Conservation (phyloP, 805 yeast species). For the Torulaspora delbrueckii region DNA sequence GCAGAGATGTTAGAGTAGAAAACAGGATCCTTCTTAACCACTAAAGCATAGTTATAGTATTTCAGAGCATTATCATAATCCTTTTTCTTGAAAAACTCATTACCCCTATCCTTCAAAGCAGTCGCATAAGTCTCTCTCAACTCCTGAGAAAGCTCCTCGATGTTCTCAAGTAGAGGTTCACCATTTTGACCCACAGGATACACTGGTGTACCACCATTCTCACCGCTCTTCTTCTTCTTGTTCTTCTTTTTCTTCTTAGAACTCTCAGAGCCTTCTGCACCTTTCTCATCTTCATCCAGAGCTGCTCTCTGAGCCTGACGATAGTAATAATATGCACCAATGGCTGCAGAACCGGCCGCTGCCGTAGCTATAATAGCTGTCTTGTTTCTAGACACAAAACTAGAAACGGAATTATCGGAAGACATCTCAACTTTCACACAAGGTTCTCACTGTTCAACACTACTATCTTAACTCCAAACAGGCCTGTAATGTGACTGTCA, state of each 20-base stretch:
- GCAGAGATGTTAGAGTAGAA: slow-evolving; percentile 96
- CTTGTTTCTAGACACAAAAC: slow-evolving; percentile 43
- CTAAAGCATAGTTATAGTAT: slow-evolving; percentile 73
- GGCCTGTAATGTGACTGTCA: background rate
- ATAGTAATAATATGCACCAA: slow-evolving; percentile 54
- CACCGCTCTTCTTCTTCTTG: slow-evolving; percentile 32
- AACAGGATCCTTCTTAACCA: slow-evolving; percentile 74
- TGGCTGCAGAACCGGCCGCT: slow-evolving; percentile 59
- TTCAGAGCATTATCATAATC: slow-evolving; percentile 71
- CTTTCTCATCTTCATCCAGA: slow-evolving; percentile 6
- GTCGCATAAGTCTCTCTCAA: slow-evolving; percentile 62
- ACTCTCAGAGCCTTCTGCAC: slow-evolving; percentile 12
- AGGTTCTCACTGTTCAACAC: background rate
- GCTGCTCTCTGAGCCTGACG: slow-evolving; percentile 32
- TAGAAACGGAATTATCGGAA: slow-evolving; percentile 26
- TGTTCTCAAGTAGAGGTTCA: slow-evolving; percentile 49
- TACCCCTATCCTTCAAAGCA: slow-evolving; percentile 86
- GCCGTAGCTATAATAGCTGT: slow-evolving; percentile 60
- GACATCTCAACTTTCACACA: slow-evolving; percentile 12
- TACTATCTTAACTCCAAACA: background rate
- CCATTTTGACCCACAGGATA: slow-evolving; percentile 57
- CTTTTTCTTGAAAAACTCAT: slow-evolving; percentile 65
- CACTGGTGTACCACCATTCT: slow-evolving; percentile 30
- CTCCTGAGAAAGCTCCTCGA: slow-evolving; percentile 43
- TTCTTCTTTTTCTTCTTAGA: slow-evolving; percentile 42